phyloP scores from a whole-genome alignment of 345 rosid species.

The Xanthoceras sorbifolium region DNA sequence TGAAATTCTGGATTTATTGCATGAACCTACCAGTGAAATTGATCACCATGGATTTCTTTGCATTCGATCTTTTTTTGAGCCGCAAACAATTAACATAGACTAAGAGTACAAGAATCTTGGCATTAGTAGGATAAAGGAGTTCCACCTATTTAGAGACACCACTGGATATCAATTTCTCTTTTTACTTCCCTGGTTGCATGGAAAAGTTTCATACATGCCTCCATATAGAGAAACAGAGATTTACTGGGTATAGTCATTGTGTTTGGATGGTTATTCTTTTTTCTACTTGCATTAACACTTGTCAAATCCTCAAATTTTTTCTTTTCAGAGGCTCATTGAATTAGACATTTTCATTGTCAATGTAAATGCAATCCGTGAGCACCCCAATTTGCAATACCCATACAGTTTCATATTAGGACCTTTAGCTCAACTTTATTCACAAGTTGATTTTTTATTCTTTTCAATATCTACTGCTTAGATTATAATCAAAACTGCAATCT shows the following conservation, averaged over 20 bases:
- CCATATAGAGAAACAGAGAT: too few species aligned
- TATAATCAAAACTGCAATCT: background rate
- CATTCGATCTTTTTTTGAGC: background rate
- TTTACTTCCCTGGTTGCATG: background rate
- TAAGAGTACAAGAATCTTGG: background rate
- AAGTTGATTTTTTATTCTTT: background rate
- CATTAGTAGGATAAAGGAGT: background rate
- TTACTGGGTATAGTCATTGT: too few species aligned
- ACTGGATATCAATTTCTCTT: background rate
- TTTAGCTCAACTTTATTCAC: background rate
- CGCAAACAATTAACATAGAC: background rate
- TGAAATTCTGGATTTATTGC: background rate
- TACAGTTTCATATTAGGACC: background rate
- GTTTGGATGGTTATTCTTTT: too few species aligned
- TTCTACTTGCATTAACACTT: too few species aligned
- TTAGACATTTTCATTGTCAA: background rate
- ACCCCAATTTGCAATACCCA: background rate
- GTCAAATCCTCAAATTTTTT: too few species aligned
- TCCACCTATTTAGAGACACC: background rate
- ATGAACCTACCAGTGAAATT: background rate
- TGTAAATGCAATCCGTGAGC: too few species aligned
- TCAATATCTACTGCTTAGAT: background rate
- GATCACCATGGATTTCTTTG: background rate
- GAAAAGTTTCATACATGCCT: too few species aligned
- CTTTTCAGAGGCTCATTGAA: too few species aligned